These are phyloP conservation scores for Lachancea mirantina DNA, from an alignment of 805 yeast species.

Conservation along the genomic window DNA sequence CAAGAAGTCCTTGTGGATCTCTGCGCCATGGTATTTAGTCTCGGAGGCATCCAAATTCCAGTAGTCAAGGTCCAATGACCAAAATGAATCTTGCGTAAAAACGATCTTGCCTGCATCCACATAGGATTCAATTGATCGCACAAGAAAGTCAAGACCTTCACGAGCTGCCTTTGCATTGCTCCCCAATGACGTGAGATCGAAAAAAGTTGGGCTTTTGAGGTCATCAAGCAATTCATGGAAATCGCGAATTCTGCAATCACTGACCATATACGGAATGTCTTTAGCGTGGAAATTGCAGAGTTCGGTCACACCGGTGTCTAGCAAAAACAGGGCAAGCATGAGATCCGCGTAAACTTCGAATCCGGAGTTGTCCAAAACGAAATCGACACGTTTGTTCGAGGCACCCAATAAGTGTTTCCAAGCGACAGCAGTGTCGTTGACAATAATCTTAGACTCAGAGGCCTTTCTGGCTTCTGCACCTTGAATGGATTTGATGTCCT, in stretches of 20 bases:
- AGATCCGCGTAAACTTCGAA: conserved; percentile 91
- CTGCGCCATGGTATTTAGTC: conserved; percentile 44
- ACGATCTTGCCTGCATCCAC: conserved; percentile 41
- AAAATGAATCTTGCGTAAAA: conserved; percentile 60
- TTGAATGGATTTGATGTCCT: conserved; percentile 85
- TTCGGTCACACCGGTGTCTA: conserved; percentile 61
- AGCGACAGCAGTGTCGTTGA: conserved; percentile 63
- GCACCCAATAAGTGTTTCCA: conserved; percentile 44
- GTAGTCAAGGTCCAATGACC: conserved; percentile 78
- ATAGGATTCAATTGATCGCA: conserved; percentile 39
- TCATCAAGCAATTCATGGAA: conserved; percentile 52
- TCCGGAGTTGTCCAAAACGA: conserved; percentile 89
- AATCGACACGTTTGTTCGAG: conserved; percentile 50
- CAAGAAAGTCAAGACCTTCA: conserved; percentile 43
- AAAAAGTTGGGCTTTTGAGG: conserved; percentile 44
- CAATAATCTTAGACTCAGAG: conserved; percentile 70
- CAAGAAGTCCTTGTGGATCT: conserved; percentile 52
- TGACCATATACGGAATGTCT: conserved; percentile 93
- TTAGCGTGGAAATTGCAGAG: conserved; percentile 79
- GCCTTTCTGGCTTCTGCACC: conserved; percentile 81
- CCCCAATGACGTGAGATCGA: conserved; percentile 30
- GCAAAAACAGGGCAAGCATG: conserved; percentile 52
- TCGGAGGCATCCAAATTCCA: conserved; percentile 57
- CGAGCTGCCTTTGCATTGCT: conserved; percentile 30
- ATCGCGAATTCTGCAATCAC: conserved; percentile 88